Conservation (phyloP, 2,329 filamentous ascomycete species). For the Penicillium sp. region DNA sequence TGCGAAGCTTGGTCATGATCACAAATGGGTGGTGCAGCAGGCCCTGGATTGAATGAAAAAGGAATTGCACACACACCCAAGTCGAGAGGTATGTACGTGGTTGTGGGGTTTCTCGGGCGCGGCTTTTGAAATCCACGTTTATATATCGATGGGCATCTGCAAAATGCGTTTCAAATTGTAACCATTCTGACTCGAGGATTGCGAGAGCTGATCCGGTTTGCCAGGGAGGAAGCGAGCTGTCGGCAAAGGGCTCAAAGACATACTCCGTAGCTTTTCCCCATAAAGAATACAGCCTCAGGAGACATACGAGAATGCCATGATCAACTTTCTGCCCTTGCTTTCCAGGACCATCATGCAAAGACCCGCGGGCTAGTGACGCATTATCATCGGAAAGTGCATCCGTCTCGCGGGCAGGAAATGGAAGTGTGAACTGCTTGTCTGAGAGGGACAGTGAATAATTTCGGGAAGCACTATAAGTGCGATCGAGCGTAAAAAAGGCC, state of each 20-base stretch:
- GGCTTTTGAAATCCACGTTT: constrained; percentile 26
- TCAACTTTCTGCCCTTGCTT: constrained; percentile 22
- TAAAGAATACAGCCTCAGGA: constrained; percentile 22
- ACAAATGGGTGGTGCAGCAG: constrained; percentile 30
- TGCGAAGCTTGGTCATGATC: constrained; percentile 28
- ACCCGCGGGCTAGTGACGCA: neutral
- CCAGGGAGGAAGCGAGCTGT: constrained; percentile 21
- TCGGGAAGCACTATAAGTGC: constrained; percentile 25
- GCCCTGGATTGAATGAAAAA: constrained; percentile 27
- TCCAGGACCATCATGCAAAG: constrained; percentile 16
- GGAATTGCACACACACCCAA: constrained; percentile 29
- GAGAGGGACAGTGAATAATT: constrained; percentile 26
- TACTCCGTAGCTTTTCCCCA: constrained; percentile 29
- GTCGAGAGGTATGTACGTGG: constrained; percentile 24
- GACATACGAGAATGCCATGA: constrained; percentile 22
- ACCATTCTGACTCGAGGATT: constrained; percentile 27
- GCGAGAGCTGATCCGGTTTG: constrained; percentile 25
- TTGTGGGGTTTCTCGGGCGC: constrained; percentile 23
- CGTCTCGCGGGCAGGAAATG: constrained; percentile 14
- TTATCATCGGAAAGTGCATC: neutral
- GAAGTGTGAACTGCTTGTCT: constrained; percentile 25
- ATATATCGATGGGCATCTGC: constrained; percentile 28
- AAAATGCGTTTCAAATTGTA: constrained; percentile 30
- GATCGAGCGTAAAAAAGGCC: constrained; percentile 29
- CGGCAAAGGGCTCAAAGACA: constrained; percentile 22